Conservation (phyloP, 495 filamentous ascomycete species). For the Tuber indicum region DNA sequence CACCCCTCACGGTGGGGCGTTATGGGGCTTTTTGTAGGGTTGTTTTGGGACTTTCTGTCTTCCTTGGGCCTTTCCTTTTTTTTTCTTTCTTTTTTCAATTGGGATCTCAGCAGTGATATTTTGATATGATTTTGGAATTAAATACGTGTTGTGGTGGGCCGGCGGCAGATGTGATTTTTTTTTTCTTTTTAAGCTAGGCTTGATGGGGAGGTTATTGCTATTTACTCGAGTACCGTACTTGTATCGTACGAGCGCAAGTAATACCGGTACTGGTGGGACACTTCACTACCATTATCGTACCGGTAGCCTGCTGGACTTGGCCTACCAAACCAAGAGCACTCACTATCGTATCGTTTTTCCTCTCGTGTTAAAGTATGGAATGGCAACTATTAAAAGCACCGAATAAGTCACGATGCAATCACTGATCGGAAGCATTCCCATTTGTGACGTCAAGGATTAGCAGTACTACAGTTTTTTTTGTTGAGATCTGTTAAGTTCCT, state of each 20-base stretch:
- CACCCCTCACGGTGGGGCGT: not conserved
- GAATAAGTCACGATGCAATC: not conserved
- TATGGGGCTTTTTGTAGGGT: not conserved
- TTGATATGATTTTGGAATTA: not conserved
- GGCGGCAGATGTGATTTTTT: not conserved
- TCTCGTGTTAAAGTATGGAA: not conserved
- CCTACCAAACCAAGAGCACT: too few relatives aligned
- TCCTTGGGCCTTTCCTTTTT: not conserved
- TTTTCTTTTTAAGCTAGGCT: not conserved
- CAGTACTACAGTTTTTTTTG: too few relatives aligned
- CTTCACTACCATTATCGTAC: not conserved
- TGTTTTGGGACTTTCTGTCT: not conserved
- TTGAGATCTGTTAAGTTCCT: too few relatives aligned
- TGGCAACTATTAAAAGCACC: not conserved
- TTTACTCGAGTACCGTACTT: not conserved
- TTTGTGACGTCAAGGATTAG: not conserved
- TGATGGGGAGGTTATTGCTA: not conserved
- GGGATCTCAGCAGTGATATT: not conserved
- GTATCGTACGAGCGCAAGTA: not conserved
- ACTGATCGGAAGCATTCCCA: not conserved
- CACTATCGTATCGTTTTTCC: not conserved
- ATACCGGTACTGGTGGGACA: not conserved
- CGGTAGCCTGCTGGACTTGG: not conserved
- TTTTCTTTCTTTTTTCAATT: not conserved
- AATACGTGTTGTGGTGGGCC: not conserved